These are phyloP conservation scores for Trichophyton schoenleinii DNA, from an alignment of 2,329 filamentous ascomycete species.

Conservation along the genomic window DNA sequence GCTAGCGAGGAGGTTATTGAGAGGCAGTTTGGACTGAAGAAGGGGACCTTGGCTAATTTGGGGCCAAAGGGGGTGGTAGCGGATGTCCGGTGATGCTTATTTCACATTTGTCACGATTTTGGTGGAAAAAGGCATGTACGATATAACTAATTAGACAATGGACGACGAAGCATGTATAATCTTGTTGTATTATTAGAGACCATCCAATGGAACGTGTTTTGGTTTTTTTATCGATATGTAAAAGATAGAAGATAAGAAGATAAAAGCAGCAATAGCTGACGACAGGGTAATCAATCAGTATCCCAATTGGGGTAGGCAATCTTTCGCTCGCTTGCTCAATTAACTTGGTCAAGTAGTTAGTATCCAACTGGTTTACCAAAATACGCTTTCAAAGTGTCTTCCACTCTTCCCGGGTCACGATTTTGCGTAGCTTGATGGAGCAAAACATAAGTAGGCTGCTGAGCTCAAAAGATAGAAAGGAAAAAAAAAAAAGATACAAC, in stretches of 20 bases:
- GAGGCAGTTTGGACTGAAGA: conserved; percentile 32
- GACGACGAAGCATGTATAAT: not conserved
- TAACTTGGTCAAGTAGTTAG: not conserved
- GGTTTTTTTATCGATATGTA: not conserved
- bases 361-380: not conserved
- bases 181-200: not conserved
- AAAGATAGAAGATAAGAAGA: not conserved
- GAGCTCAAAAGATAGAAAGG: not conserved
- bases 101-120: not conserved
- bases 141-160: not conserved
- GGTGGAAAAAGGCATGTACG: not conserved
- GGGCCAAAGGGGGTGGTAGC: conserved; percentile 26
- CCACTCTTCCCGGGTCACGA: not conserved
- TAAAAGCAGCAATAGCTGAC: not conserved
- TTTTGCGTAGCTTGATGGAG: not conserved
- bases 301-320: not conserved
- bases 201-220: not conserved
- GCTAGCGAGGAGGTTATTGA: conserved; percentile 31
- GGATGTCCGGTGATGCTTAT: not conserved
- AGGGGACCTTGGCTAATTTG: conserved; percentile 31
- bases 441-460: not conserved
- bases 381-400: not conserved
- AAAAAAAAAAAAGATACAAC: not conserved
- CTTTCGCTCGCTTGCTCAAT: not conserved
- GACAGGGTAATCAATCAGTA: not conserved